Conservation (phyloP, 2,329 filamentous ascomycete species). For the Leptographium wingfieldii region DNA sequence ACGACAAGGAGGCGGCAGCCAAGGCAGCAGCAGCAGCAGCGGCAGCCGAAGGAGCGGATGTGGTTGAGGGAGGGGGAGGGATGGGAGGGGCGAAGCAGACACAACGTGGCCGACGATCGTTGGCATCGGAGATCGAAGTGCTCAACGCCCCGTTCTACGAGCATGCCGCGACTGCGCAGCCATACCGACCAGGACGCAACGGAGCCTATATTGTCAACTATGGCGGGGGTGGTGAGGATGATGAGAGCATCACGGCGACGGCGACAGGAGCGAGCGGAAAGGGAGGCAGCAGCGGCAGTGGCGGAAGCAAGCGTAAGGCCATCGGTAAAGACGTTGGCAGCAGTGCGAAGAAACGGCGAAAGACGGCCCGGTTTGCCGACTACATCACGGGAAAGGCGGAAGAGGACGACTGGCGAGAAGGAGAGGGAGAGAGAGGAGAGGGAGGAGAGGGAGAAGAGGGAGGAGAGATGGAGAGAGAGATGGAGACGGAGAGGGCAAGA, state of each 20-base stretch:
- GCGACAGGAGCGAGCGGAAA: background rate
- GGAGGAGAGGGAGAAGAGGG: background rate
- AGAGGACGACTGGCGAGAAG: background rate
- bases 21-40: background rate
- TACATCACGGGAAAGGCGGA: slow-evolving; percentile 8
- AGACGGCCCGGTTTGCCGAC: slow-evolving; percentile 2
- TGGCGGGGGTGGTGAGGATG: background rate
- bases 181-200: background rate
- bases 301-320: background rate
- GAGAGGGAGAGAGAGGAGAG: background rate
- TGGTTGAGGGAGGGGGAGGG: no score
- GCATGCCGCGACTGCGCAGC: slow-evolving; percentile 7
- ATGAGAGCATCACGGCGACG: background rate
- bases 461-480: background rate
- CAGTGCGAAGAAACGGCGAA: background rate
- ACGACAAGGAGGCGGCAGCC: slow-evolving; percentile 13
- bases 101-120: slow-evolving; percentile 20
- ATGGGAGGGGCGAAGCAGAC: background rate
- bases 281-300: background rate
- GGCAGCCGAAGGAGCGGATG: no score
- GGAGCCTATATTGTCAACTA: background rate
- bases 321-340: background rate
- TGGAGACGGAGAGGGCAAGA: background rate
- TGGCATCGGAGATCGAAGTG: slow-evolving; percentile 32
- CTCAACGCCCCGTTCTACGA: slow-evolving; percentile 38